phyloP scores from a whole-genome alignment of 177 flowering plant genomes.

The Vitis hybrid region DNA sequence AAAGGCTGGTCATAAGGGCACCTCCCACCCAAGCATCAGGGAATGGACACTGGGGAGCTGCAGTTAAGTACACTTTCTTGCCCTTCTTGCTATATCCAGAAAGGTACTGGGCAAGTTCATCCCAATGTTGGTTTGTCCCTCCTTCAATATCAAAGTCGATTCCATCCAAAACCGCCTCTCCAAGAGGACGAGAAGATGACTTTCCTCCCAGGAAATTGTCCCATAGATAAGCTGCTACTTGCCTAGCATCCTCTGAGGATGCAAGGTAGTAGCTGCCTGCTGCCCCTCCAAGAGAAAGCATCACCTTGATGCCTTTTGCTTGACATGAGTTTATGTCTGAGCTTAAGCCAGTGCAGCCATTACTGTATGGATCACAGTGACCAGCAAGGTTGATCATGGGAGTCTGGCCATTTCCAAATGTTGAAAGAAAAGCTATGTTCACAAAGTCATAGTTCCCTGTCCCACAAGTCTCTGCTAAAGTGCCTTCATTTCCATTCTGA shows the following conservation, averaged over 20 bases:
- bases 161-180: neutral
- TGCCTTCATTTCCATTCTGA: conserved; percentile 28
- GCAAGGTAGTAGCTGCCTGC: neutral
- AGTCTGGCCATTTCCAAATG: conserved; percentile 23
- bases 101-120: neutral
- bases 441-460: conserved; percentile 22
- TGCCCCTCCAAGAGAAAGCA: neutral
- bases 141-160: neutral
- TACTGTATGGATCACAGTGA: conserved; percentile 24
- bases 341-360: conserved; percentile 24
- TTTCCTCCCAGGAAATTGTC: too few species aligned
- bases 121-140: neutral
- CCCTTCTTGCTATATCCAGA: too few species aligned
- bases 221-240: neutral
- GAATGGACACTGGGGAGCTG: too few species aligned
- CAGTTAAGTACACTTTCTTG: too few species aligned
- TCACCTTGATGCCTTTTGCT: too few species aligned
- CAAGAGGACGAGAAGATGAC: too few species aligned
- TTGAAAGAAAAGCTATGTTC: conserved; percentile 19
- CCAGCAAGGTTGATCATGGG: conserved; percentile 25
- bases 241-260: neutral
- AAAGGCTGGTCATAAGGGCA: neutral
- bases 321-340: conserved; percentile 5
- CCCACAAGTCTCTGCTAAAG: conserved; percentile 21
- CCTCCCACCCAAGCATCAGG: neutral